A percentile compares a stretch with the other conserved stretches of the same genome.
Evolutionary conservation across 2,329 filamentous ascomycete species (phyloP).

Genomic region (Rhynchosporium graminicola): DNA sequence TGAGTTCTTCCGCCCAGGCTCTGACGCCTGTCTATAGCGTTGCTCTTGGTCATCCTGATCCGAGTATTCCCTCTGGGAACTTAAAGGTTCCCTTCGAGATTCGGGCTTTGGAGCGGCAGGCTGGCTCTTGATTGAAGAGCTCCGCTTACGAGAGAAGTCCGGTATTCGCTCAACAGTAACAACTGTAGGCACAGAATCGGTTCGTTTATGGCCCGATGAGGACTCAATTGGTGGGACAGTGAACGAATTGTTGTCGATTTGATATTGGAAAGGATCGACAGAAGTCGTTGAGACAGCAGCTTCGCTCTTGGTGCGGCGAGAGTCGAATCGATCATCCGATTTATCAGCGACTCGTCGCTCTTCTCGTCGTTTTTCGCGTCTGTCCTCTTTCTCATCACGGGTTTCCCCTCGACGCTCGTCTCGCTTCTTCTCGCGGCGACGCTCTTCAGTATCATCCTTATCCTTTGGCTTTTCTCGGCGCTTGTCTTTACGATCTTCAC

Average conservation of each 20-base stretch:
- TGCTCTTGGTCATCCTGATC: slow-evolving; percentile 25
- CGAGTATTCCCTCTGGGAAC: slow-evolving; percentile 22
- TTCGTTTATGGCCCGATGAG: slow-evolving; percentile 24
- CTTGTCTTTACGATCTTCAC: slow-evolving; percentile 32
- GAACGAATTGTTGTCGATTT: slow-evolving; percentile 55
- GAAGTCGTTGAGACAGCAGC: slow-evolving; percentile 34
- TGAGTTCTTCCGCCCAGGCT: slow-evolving; percentile 24
- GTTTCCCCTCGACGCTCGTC: slow-evolving; percentile 37
- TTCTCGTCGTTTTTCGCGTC: slow-evolving; percentile 42
- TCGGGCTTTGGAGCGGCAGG: slow-evolving; percentile 23
- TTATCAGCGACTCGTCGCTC: slow-evolving; percentile 22
- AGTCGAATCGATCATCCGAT: slow-evolving; percentile 20
- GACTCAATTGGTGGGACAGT: slow-evolving; percentile 46
- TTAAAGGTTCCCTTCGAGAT: slow-evolving; percentile 23
- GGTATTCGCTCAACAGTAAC: slow-evolving; percentile 57
- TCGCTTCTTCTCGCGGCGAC: slow-evolving; percentile 32
- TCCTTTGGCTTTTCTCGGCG: slow-evolving; percentile 34
- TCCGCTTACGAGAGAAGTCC: slow-evolving; percentile 39
- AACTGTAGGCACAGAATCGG: slow-evolving; percentile 45
- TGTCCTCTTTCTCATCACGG: slow-evolving; percentile 39
- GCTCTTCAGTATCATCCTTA: slow-evolving; percentile 25
- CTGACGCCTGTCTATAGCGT: slow-evolving; percentile 19
- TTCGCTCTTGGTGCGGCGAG: slow-evolving; percentile 37
- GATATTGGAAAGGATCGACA: slow-evolving; percentile 61
- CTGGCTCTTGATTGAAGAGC: slow-evolving; percentile 34